Evolutionary conservation across 1,284 basidiomycete species (phyloP).

Genomic region (Apiotrichum sp.): DNA sequence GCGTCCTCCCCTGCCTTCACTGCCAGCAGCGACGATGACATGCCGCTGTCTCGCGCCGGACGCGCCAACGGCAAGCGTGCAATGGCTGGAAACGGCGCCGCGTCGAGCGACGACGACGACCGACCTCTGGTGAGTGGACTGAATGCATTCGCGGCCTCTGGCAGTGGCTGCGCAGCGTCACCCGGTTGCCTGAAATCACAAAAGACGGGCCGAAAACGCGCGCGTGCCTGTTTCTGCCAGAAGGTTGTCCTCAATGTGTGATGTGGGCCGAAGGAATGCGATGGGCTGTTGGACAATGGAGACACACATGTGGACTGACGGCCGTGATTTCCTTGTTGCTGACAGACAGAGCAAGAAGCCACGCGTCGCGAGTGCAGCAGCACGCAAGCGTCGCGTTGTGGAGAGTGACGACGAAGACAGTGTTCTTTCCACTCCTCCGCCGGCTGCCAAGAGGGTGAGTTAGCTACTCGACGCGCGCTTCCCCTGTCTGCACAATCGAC

Average conservation of each 20-base stretch:
- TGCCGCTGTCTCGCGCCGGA: constrained; percentile 10
- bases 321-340: not conserved
- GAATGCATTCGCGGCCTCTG: too few species aligned
- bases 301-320: too few species aligned
- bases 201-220: not conserved
- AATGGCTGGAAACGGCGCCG: not conserved
- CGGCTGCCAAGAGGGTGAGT: too few species aligned
- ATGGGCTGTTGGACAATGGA: too few species aligned
- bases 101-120: constrained; percentile 36
- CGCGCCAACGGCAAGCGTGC: constrained; percentile 27
- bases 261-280: not conserved
- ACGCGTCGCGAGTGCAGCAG: constrained; percentile 12
- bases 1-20: not conserved
- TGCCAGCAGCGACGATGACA: constrained; percentile 16
- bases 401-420: constrained; percentile 32
- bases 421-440: not conserved
- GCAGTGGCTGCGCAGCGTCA: too few species aligned
- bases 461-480: too few species aligned
- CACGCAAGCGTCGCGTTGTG: constrained; percentile 36
- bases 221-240: not conserved
- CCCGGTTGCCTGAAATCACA: too few species aligned
- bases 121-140: constrained; percentile 37
- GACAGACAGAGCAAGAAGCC: constrained; percentile 26
- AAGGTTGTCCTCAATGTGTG: not conserved
- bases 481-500: too few species aligned